Percentiles rank a stretch among this genome's conserved stretches.
Conservation (phyloP, 2,329 filamentous ascomycete genomes). For the Fusarium setosum region DNA sequence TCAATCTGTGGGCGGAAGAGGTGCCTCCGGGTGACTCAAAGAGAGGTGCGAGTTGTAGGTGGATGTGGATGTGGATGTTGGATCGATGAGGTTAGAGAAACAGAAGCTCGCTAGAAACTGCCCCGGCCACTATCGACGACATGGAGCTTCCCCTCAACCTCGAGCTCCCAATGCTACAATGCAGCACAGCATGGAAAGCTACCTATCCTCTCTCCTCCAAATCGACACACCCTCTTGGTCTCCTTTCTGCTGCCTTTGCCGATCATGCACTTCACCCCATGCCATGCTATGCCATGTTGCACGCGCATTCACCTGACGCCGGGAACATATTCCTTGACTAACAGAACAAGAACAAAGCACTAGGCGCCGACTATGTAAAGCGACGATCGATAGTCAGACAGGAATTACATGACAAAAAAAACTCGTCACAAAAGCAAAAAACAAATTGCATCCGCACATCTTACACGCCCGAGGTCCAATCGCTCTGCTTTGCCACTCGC, state of each 20-base stretch:
- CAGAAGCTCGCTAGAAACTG: not conserved
- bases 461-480: not conserved
- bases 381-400: not conserved
- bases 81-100: not conserved
- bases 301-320: slow-evolving; percentile 7
- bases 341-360: not conserved
- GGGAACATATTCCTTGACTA: not conserved
- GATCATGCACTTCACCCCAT: slow-evolving; percentile 32
- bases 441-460: not conserved
- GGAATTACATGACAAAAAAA: too few species aligned
- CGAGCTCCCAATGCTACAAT: too few species aligned
- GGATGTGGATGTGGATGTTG: not conserved
- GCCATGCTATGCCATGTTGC: slow-evolving; percentile 8
- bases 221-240: slow-evolving; percentile 29
- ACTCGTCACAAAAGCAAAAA: not conserved
- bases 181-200: too few species aligned
- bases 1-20: slow-evolving; percentile 5
- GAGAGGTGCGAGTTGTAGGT: not conserved
- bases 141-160: not conserved
- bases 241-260: slow-evolving; percentile 3
- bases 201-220: slow-evolving; percentile 5
- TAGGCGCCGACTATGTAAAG: not conserved
- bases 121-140: not conserved
- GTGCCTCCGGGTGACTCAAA: slow-evolving; percentile 12
- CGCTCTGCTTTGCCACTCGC: not conserved